Base-by-base conservation (phyloP, 139 green algal genomes). In the Chlorella ohadii region DNA sequence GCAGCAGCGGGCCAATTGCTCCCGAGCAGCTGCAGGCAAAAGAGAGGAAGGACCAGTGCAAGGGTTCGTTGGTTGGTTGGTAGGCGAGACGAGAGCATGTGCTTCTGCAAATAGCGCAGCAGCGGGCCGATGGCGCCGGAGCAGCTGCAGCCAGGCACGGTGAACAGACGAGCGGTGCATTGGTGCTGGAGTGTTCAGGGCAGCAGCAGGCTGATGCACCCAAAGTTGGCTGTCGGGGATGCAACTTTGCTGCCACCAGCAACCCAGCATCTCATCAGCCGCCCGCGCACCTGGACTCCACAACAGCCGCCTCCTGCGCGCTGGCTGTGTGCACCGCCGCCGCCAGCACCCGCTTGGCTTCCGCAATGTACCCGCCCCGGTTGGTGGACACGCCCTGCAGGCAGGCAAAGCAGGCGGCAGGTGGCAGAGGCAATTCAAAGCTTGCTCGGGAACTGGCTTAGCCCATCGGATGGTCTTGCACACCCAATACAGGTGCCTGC, bases 61-160 rank as follows among this genome's bases (percentile, higher is more conserved):
- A 16, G 33, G 3, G 15, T 25, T 31, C 22, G 15, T 4, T 70
- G 5, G n/a, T 28, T 23, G 63, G 27, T 5, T 12, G 59, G 27
- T 6, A 11, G 7, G 11, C 11, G 20, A 39, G 65, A 64, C 65
- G 72, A 23, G 76, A 3, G 41, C 67, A 28, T 87, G 57, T 73
- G 33, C 51, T 65, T 33, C 5, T 66, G 79, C 63, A 89, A 41
- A 57, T 84, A 72, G 13, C 36, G 61, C 51, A 91, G 85, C 85
- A 91, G 79, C 31, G 87, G 85, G 9, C 80, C 84, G 70, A 91
- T 91, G 33, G 87, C 81, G 20, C 86, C 86, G 38, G 86, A 89
- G 39, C 65, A 81, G 66, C 75, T 76, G 79, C 67, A 31, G n/a
- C n/a, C n/a, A n/a, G n/a, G n/a, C n/a, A n/a, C n/a, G n/a, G n/a